These are phyloP conservation scores for Phalaenopsis aphrodite DNA, from an alignment of 106 monocot genomes.

Conservation along the genomic window DNA sequence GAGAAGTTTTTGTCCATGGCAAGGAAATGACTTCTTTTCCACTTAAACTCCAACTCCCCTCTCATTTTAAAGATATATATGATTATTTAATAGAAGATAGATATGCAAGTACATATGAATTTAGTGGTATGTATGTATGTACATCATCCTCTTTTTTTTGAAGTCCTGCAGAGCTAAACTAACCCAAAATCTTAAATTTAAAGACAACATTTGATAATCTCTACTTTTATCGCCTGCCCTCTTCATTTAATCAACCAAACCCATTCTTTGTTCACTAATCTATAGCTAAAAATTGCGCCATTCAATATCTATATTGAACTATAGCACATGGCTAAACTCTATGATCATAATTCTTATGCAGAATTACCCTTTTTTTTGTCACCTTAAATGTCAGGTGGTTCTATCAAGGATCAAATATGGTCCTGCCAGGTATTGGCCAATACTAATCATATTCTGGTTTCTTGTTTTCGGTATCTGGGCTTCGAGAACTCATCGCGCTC, in stretches of 20 bases:
- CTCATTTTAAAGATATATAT: too few relatives aligned
- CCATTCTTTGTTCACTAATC: too few relatives aligned
- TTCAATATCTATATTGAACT: neutral
- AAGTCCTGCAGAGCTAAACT: too few relatives aligned
- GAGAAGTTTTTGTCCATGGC: too few relatives aligned
- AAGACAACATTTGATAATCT: neutral
- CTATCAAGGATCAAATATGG: conserved; percentile 67
- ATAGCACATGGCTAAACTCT: neutral
- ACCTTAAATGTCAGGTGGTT: conserved; percentile 32
- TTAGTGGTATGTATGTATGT: too few relatives aligned
- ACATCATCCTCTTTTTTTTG: too few relatives aligned
- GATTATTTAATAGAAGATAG: too few relatives aligned
- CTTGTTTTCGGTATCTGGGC: conserved; percentile 86
- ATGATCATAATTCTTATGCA: neutral
- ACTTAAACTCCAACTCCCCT: too few relatives aligned
- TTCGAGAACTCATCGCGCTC: conserved; percentile 43
- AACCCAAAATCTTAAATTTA: neutral
- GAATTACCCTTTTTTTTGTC: neutral
- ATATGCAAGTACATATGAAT: too few relatives aligned
- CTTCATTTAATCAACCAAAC: too few relatives aligned
- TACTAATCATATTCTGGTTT: conserved; percentile 76
- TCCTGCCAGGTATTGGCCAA: conserved; percentile 69
- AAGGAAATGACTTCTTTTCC: too few relatives aligned
- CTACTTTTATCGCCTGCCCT: neutral
- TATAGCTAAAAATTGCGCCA: neutral